Evolutionary conservation across 176 grass and related monocot genomes (phyloP).

Genomic region (Aegilops umbellulata): DNA sequence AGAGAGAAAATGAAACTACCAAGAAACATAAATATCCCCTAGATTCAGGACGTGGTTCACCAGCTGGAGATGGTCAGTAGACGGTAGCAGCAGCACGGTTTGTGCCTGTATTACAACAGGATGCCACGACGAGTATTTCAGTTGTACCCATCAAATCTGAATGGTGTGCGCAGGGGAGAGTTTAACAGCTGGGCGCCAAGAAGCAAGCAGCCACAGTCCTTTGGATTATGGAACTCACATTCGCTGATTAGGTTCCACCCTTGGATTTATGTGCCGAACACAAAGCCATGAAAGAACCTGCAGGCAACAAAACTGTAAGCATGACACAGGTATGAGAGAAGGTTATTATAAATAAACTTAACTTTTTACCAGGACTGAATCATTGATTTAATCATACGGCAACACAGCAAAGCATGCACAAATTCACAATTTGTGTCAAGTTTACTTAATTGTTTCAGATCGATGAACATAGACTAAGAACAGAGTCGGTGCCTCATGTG

Average conservation of each 20-base stretch:
- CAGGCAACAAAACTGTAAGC: slow-evolving; percentile 17
- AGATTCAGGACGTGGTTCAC: not conserved
- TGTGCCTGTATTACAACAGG: not conserved
- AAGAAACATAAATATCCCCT: not conserved
- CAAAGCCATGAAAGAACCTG: slow-evolving; percentile 40
- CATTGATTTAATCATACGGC: not conserved
- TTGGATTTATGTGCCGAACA: slow-evolving; percentile 12
- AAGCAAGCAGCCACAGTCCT: slow-evolving; percentile 7
- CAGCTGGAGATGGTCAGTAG: not conserved
- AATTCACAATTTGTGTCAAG: not conserved
- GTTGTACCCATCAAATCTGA: not conserved
- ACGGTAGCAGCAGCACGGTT: not conserved
- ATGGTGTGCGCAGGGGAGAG: not conserved
- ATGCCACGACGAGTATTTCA: slow-evolving; percentile 11
- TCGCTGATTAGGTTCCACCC: slow-evolving; percentile 2
- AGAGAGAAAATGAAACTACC: not conserved
- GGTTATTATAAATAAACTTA: not conserved
- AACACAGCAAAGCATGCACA: not conserved
- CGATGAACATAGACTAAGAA: not conserved
- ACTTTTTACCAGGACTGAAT: not conserved
- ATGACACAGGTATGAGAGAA: not conserved
- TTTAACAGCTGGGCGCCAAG: slow-evolving; percentile 14
- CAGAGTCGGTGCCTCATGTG: not conserved
- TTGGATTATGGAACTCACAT: not conserved
- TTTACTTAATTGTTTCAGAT: not conserved